Percentiles rank a stretch among this genome's conserved stretches.
Evolutionary conservation across 2,329 filamentous ascomycete genomes (phyloP).

Genomic region (Botrytis pseudocinerea): DNA sequence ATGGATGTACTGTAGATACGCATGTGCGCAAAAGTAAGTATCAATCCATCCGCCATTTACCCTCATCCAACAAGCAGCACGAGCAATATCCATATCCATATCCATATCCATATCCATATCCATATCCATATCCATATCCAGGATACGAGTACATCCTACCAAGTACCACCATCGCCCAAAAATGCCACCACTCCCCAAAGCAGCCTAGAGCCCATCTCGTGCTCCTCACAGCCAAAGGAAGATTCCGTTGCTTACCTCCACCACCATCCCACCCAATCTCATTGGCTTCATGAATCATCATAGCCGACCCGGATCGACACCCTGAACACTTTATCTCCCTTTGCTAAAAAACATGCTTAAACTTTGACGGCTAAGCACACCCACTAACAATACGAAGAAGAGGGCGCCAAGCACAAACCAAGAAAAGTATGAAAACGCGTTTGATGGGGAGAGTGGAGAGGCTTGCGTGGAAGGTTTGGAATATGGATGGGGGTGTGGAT

Average conservation of each 20-base stretch:
- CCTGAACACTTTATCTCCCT: neutral
- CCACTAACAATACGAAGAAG: constrained; percentile 6
- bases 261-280: neutral
- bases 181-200: neutral
- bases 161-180: neutral
- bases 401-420: neutral
- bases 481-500: neutral
- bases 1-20: neutral
- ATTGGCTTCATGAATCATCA: neutral
- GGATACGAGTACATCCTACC: neutral
- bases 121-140: neutral
- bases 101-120: neutral
- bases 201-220: neutral
- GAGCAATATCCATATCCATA: neutral
- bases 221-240: neutral
- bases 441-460: constrained; percentile 16
- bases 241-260: neutral
- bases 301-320: constrained; percentile 5
- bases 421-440: neutral
- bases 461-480: constrained; percentile 17
- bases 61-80: neutral
- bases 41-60: neutral
- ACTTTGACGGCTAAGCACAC: constrained; percentile 1
- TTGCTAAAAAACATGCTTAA: constrained; percentile 18
- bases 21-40: neutral